Evolutionary conservation across 306 rosid genomes (phyloP).

Genomic region (Luffa aegyptiaca): DNA sequence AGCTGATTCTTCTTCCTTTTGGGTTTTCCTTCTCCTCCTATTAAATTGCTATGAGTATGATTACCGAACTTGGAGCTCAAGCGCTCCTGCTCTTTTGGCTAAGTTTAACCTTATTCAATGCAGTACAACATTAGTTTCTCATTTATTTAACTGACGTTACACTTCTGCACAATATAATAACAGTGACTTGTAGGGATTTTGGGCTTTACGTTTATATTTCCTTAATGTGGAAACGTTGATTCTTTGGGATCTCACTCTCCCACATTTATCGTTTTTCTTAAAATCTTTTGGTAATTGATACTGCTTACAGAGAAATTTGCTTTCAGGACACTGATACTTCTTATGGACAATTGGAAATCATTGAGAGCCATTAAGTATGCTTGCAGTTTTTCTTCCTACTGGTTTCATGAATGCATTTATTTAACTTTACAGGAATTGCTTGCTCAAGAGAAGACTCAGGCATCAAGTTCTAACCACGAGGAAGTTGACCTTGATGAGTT

Average conservation of each 20-base stretch:
- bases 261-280: not conserved
- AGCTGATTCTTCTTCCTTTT: not conserved
- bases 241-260: not conserved
- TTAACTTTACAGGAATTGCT: conserved; percentile 52
- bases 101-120: not conserved
- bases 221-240: not conserved
- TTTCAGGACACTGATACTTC: not conserved
- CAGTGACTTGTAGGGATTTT: not conserved
- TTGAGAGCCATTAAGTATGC: not conserved
- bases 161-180: not conserved
- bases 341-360: not conserved
- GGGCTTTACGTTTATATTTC: not conserved
- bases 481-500: conserved; percentile 89
- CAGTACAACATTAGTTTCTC: not conserved
- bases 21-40: not conserved
- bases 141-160: not conserved
- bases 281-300: not conserved
- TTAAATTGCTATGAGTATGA: not conserved
- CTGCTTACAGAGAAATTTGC: not conserved
- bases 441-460: conserved; percentile 38
- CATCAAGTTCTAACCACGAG: conserved; percentile 56
- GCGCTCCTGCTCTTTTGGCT: not conserved
- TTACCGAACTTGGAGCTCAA: not conserved
- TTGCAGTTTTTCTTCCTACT: not conserved
- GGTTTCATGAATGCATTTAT: not conserved